A percentile compares a stretch with the other conserved stretches of the same genome.
Evolutionary conservation across 2,329 filamentous ascomycete genomes (phyloP).

Genomic region (Pyricularia sp.): DNA sequence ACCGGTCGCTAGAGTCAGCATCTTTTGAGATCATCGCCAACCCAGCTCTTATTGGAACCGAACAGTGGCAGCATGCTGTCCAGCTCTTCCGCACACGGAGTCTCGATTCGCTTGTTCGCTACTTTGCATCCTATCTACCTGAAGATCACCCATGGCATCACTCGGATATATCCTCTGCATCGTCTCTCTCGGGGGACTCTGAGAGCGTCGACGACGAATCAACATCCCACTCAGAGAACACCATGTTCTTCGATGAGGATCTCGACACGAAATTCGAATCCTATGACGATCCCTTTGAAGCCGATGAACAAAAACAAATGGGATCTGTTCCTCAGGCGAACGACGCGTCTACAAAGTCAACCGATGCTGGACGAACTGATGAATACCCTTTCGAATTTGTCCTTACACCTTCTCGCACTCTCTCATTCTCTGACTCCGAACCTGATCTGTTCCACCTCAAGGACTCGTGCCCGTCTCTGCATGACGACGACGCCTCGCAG

Average conservation of each 20-base stretch:
- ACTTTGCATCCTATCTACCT: constrained; percentile 46
- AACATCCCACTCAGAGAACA: constrained; percentile 15
- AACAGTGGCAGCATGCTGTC: constrained; percentile 44
- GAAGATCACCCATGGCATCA: constrained; percentile 32
- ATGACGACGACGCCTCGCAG: constrained; percentile 30
- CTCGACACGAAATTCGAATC: constrained; percentile 21
- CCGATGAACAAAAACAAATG: constrained; percentile 30
- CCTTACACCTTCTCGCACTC: constrained; percentile 30
- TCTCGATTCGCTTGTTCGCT: constrained; percentile 46
- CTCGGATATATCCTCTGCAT: constrained; percentile 15
- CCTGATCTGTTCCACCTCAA: constrained; percentile 24
- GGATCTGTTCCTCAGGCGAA: constrained; percentile 27
- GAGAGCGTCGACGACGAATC: constrained; percentile 24
- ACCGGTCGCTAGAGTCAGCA: constrained; percentile 41
- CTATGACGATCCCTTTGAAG: background rate
- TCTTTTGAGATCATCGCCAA: constrained; percentile 49
- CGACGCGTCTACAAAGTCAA: constrained; percentile 35
- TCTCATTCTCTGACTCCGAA: constrained; percentile 40
- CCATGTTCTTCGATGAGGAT: constrained; percentile 28
- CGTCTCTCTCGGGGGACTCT: constrained; percentile 17
- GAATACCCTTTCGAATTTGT: constrained; percentile 20
- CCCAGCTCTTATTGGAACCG: constrained; percentile 42
- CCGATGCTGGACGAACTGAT: constrained; percentile 23
- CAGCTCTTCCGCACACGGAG: constrained; percentile 47
- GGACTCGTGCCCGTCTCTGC: constrained; percentile 11